Percentiles rank a stretch among this genome's conserved stretches.
phyloP scores from a whole-genome alignment of 140 eudicot genomes.

The Flaveria floridana region DNA sequence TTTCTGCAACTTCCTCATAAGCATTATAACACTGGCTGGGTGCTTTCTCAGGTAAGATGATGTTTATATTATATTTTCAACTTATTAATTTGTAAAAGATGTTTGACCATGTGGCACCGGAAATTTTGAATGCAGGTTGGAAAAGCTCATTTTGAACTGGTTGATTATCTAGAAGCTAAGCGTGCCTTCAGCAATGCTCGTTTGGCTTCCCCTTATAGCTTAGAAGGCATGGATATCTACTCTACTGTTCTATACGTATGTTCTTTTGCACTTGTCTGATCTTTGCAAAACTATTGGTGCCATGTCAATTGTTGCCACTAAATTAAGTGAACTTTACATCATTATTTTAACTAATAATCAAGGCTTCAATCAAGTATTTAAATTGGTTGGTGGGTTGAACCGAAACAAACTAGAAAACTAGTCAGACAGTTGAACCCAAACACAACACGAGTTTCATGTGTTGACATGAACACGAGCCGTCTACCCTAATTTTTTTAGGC shows the following conservation, averaged over 20 bases:
- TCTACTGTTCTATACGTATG: slow-evolving; percentile 95
- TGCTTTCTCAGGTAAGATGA: slow-evolving; percentile 77
- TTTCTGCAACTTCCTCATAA: slow-evolving; percentile 79
- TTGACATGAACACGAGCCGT: neutral
- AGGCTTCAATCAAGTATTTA: neutral
- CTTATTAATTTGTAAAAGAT: neutral
- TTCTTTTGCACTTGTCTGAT: slow-evolving; percentile 5
- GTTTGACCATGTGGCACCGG: slow-evolving; percentile 22
- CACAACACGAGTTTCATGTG: neutral
- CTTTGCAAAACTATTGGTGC: slow-evolving; percentile 1
- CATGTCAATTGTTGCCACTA: neutral
- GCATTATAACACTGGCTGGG: slow-evolving; percentile 97
- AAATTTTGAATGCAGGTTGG: slow-evolving; percentile 58
- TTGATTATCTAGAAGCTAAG: slow-evolving; percentile 90
- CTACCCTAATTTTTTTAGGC: neutral
- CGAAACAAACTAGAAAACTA: neutral
- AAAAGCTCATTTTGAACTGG: slow-evolving; percentile 91
- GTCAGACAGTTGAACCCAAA: neutral
- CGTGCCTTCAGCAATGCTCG: slow-evolving; percentile 84
- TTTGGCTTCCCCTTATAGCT: slow-evolving; percentile 75
- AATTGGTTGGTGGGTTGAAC: neutral
- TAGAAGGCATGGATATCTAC: slow-evolving; percentile 94
- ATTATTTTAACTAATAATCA: neutral
- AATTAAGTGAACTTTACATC: slow-evolving; percentile 3
- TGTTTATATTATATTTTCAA: neutral